Evolutionary conservation across 108 stramenopile genomes (phyloP).

Genomic region (Chaetoceros tenuissimus): DNA sequence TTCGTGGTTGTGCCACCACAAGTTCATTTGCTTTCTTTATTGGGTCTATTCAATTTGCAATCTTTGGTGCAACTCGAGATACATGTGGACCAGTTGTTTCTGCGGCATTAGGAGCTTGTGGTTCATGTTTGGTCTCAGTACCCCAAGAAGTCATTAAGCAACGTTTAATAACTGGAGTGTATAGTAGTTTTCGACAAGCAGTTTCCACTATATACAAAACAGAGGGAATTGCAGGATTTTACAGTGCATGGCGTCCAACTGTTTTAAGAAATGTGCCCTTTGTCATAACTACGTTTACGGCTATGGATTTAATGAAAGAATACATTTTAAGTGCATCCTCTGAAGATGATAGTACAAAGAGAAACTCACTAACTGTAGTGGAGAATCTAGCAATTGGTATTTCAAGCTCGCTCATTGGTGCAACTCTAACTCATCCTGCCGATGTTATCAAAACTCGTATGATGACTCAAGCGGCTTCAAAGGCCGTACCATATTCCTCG

Average conservation of each 20-base stretch:
- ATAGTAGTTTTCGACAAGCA: constrained; percentile 49
- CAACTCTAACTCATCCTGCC: constrained; percentile 39
- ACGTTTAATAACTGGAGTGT: constrained; percentile 52
- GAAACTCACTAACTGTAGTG: constrained; percentile 9
- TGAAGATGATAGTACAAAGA: background rate
- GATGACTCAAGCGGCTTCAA: constrained; percentile 70
- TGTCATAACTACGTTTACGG: constrained; percentile 49
- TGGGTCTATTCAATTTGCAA: constrained; percentile 53
- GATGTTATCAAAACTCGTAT: constrained; percentile 70
- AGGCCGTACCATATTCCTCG: constrained; percentile 36
- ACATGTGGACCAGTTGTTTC: constrained; percentile 29
- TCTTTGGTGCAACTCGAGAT: constrained; percentile 25
- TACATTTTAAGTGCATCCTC: constrained; percentile 10
- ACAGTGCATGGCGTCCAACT: constrained; percentile 51
- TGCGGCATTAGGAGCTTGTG: constrained; percentile 35
- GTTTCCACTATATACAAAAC: constrained; percentile 28
- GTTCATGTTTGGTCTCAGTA: constrained; percentile 44
- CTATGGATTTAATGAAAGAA: constrained; percentile 25
- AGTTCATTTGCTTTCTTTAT: constrained; percentile 50
- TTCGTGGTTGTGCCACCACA: constrained; percentile 47
- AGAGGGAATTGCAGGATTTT: constrained; percentile 55
- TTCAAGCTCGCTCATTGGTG: constrained; percentile 35
- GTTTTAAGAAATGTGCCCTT: constrained; percentile 60
- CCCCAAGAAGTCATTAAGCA: constrained; percentile 75
- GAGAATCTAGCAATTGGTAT: constrained; percentile 47